Evolutionary conservation across 176 grass and related monocot species (phyloP).

Genomic region (Elymus sibiricus): DNA sequence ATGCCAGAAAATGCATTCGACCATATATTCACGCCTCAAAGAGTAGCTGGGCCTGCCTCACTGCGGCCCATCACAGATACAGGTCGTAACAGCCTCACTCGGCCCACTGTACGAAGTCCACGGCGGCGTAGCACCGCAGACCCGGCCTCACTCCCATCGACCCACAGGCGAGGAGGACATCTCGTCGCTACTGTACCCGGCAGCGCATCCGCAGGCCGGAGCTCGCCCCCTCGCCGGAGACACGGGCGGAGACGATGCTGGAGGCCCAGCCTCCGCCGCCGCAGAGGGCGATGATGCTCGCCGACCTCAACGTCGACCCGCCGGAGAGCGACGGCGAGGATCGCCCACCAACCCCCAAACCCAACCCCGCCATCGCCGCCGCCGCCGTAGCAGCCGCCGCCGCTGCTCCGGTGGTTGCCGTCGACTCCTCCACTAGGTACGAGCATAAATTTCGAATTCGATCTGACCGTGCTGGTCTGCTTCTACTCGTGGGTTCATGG

Average conservation of each 20-base stretch:
- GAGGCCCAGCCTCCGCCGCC: slow-evolving; percentile 34
- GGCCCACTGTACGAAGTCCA: neutral
- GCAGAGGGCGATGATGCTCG: slow-evolving; percentile 57
- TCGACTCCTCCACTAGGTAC: slow-evolving; percentile 48
- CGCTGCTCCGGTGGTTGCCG: slow-evolving; percentile 14
- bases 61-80: neutral
- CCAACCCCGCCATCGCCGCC: neutral
- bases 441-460: neutral
- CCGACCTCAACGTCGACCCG: slow-evolving; percentile 80
- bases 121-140: neutral
- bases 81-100: neutral
- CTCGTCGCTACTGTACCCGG: neutral
- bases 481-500: neutral
- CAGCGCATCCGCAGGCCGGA: neutral
- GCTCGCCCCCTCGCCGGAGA: slow-evolving; percentile 9
- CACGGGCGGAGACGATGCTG: slow-evolving; percentile 21
- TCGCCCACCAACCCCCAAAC: slow-evolving; percentile 38
- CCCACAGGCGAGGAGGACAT: neutral
- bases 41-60: neutral
- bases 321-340: slow-evolving; percentile 89
- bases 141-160: neutral
- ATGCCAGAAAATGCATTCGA: no score
- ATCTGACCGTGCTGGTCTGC: slow-evolving; percentile 2
- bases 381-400: neutral
- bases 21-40: neutral